A percentile compares a stretch with the other conserved stretches of the same genome.
Conservation (phyloP, 768 basidiomycete species). For the Paxillus rubicundulus region DNA sequence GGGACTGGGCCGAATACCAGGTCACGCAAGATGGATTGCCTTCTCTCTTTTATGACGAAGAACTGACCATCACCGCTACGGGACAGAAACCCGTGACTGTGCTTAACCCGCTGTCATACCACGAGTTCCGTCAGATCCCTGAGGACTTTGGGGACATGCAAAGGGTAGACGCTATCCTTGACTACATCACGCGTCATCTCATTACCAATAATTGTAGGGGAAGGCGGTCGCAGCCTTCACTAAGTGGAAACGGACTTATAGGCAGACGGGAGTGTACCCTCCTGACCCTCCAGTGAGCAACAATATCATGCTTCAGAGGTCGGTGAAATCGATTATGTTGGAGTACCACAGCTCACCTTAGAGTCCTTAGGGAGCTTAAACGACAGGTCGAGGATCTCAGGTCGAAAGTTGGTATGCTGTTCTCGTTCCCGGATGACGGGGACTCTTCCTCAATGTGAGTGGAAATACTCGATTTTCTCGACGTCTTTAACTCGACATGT, state of each 20-base stretch:
- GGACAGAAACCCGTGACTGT: conserved; percentile 10
- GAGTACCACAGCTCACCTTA: not conserved
- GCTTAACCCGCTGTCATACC: conserved; percentile 19
- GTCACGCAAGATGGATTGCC: conserved; percentile 18
- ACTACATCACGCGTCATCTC: not conserved
- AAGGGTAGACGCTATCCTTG: conserved; percentile 2
- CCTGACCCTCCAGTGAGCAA: conserved; percentile 12
- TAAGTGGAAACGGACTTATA: conserved; percentile 19
- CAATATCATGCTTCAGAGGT: no score
- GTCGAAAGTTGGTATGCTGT: conserved; percentile 17
- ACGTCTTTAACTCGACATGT: not conserved
- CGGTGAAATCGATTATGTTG: not conserved
- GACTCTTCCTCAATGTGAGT: conserved; percentile 11
- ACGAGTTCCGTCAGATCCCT: conserved; percentile 14
- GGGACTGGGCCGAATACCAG: conserved; percentile 28
- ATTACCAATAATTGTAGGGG: conserved; percentile 1
- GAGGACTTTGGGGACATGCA: conserved; percentile 15
- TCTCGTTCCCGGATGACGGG: conserved; percentile 15
- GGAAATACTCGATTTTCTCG: not conserved
- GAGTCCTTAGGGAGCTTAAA: conserved; percentile 15
- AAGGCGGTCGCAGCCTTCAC: conserved; percentile 13
- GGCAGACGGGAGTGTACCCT: conserved; percentile 11
- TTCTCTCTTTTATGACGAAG: conserved; percentile 15
- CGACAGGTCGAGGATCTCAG: conserved; percentile 9
- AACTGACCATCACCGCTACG: conserved; percentile 6